These are phyloP conservation scores for Camelina sativa DNA, from an alignment of 345 rosid species.

Conservation along the genomic window DNA sequence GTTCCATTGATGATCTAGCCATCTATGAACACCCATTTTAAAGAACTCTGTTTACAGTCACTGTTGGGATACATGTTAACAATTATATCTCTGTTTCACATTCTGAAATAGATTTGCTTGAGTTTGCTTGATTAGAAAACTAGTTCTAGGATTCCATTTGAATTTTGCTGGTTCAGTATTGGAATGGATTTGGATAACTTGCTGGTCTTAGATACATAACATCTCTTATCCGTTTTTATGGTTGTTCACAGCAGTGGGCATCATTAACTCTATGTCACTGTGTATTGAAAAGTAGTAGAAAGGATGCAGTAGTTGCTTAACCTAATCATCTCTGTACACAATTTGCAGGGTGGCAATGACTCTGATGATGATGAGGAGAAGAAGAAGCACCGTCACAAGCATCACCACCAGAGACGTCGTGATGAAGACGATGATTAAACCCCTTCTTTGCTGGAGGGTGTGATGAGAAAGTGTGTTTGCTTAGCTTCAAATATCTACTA, in stretches of 20 bases:
- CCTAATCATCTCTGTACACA: background rate
- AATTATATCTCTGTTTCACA: background rate
- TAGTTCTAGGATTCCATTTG: background rate
- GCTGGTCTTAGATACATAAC: background rate
- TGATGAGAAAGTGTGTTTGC: conserved; percentile 22
- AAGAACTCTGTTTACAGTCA: background rate
- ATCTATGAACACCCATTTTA: background rate
- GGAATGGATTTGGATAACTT: background rate
- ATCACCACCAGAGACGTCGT: conserved; percentile 60
- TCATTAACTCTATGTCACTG: background rate
- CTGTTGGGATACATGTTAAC: background rate
- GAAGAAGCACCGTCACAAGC: conserved; percentile 52
- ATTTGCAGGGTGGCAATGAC: conserved; percentile 64
- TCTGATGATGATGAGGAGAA: conserved; percentile 60
- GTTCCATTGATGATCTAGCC: background rate
- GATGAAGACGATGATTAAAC: conserved; percentile 59
- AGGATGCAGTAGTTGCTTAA: background rate
- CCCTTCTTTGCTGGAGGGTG: conserved; percentile 12
- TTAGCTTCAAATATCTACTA: conserved; percentile 34
- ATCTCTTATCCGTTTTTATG: background rate
- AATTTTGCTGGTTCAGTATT: background rate
- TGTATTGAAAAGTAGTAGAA: background rate
- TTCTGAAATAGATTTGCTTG: background rate
- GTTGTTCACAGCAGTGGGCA: background rate
- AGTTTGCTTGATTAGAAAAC: background rate